Base-by-base conservation (phyloP, 192 early-diverging fungal genomes). In the Backusella psychrophila region DNA sequence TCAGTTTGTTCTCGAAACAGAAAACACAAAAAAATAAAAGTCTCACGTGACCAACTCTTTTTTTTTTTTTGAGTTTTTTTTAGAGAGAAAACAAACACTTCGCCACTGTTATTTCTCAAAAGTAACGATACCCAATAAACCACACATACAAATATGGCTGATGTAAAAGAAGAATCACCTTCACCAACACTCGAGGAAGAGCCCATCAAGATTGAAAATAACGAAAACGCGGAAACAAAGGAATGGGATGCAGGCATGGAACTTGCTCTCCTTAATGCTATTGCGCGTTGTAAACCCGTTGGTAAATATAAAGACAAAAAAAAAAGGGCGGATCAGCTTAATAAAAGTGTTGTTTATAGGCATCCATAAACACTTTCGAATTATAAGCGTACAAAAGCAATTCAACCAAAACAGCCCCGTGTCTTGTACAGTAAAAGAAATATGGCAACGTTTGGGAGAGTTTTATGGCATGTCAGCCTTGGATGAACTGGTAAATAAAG, bases 291-390 rank as follows among this genome's bases (percentile, higher is more conserved):
- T 71, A 88, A 86, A 52, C 87, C 87, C 15, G 82, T 88, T 21
- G 87, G 87, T 88, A 85, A 75, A n/a, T 56, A 23, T 12, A 9
- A 7, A 44, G 46, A 31, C 6, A 14, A 36, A 44, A 46, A 39
- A 14, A 36, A 14, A 33, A 3, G 33, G 33, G 65, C 35, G n/a
- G 21, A 12, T 49, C 19, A 14, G 19, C 29, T 71, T 14, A 35
- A 34, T 52, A 36, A 73, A 6, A 35, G 2, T 33, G 2, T 33
- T 3, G 71, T 3, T 26, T 38, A 7, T 53, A 88, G 87, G 87
- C 15, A 84, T 88, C 74, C 87, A 88, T 52, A 88, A 85, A 59
- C 87, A 88, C 42, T 88, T 88, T 78, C 80, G 87, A 3, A 88
- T 88, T 69, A 79, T 88, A 49, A 85, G 83, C 70, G 80, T 88